Base-by-base conservation (phyloP, 441 rosid genomes). In the Hura crepitans region DNA sequence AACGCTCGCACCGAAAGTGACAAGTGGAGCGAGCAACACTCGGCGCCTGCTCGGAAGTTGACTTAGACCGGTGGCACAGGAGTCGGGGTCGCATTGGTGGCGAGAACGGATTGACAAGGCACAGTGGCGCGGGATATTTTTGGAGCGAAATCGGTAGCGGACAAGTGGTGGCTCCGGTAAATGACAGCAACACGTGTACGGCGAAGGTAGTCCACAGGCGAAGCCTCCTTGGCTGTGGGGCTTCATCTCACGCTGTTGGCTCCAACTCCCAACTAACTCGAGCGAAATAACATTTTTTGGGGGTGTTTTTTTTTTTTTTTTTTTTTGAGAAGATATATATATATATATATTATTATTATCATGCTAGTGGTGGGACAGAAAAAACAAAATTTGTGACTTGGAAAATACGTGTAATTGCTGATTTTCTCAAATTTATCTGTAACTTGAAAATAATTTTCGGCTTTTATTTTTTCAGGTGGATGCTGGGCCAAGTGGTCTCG, bases 21-120 rank as follows among this genome's bases (percentile, higher is more conserved):
- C 73, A 15, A 91, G 68, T 5, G 92, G 90, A n/a, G 88, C 57
- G 72, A 86, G 73, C 65, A 91, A 49, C 49, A 80, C 80, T 23
- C 72, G 67, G 42, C 90, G 92, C 61, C 92, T 86, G 65, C 84
- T 77, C 65, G 77, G 65, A 13, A 68, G 3, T 67, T 54, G 65
- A 46, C 25, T 58, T 31, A 11, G 72, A 67, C 22, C 50, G 14
- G 54, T 2, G n/a, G 22, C 17, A 14, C 65, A 42, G 13, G 69
- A 49, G 20, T 33, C 30, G 17, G 42, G 0, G 66, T 20, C 25
- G 12, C 11, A 13, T 17, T 27, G 57, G 43, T 45, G 47, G 20
- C 65, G 30, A 42, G 68, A 47, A 15, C 55, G 51, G 22, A 61
- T 28, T 8, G 68, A 51, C 37, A 73, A 33, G 20, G 64, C 23